These are phyloP conservation scores for Agroathelia rolfsii DNA, from an alignment of 1,284 basidiomycete species.

Conservation along the genomic window DNA sequence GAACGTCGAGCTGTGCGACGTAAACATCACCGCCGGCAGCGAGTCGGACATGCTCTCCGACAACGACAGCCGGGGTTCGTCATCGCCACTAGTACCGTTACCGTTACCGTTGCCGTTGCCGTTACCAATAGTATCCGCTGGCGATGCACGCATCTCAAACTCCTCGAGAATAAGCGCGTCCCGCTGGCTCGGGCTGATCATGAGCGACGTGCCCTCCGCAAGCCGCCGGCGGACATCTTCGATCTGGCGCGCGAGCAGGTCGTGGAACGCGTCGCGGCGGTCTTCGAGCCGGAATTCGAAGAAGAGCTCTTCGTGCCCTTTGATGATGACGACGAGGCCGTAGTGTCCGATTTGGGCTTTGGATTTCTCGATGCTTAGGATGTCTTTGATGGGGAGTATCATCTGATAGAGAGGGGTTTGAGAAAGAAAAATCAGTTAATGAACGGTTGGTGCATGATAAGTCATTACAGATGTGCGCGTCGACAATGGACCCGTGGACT, in stretches of 20 bases:
- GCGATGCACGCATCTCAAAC: constrained; percentile 42
- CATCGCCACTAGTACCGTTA: constrained; percentile 28
- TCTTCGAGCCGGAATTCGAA: constrained; percentile 83
- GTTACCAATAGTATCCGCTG: no score
- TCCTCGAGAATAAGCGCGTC: constrained; percentile 70
- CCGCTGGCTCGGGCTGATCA: constrained; percentile 38
- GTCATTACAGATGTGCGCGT: constrained; percentile 71
- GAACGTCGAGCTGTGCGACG: constrained; percentile 86
- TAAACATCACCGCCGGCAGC: constrained; percentile 85
- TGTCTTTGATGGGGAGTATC: constrained; percentile 86
- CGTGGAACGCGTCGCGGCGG: constrained; percentile 68
- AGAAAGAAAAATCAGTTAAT: constrained; percentile 2
- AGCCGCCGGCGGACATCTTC: constrained; percentile 55
- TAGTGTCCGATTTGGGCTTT: constrained; percentile 84
- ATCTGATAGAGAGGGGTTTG: constrained; percentile 44
- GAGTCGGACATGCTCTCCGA: constrained; percentile 54
- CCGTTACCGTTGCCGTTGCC: no score
- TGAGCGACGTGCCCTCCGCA: constrained; percentile 28
- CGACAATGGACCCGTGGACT: constrained; percentile 67
- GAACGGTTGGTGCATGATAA: no score
- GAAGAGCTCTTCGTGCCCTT: constrained; percentile 95
- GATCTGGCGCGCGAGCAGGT: constrained; percentile 70
- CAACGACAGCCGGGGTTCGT: constrained; percentile 28
- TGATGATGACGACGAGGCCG: constrained; percentile 83
- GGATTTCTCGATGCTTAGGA: constrained; percentile 76